Evolutionary conservation across 352 stramenopile genomes (phyloP).

Genomic region (Phytopythium boreale): DNA sequence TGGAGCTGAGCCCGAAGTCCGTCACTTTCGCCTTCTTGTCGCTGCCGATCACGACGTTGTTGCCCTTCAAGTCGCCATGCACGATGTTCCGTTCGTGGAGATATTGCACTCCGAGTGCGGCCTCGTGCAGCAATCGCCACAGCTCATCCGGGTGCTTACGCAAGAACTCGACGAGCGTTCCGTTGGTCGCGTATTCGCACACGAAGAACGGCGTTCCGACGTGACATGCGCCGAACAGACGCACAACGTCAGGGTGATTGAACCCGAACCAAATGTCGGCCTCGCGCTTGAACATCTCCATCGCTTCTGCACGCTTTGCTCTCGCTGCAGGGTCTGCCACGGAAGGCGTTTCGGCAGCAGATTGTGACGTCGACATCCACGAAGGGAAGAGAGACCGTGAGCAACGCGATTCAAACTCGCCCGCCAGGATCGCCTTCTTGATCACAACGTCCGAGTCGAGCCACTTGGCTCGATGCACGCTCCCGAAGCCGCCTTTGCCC

Average conservation of each 20-base stretch:
- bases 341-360: not conserved
- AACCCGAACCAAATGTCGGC: constrained; percentile 28
- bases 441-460: constrained; percentile 12
- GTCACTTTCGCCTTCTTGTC: constrained; percentile 27
- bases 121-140: constrained; percentile 21
- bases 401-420: not conserved
- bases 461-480: not conserved
- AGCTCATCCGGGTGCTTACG: constrained; percentile 20
- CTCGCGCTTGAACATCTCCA: constrained; percentile 22
- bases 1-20: constrained; percentile 25
- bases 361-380: constrained; percentile 1
- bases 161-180: constrained; percentile 16
- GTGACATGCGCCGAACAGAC: constrained; percentile 31
- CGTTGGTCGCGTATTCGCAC: constrained; percentile 23
- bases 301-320: constrained; percentile 7
- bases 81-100: constrained; percentile 26
- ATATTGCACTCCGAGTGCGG: constrained; percentile 28
- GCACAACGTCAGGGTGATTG: constrained; percentile 24
- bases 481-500: not conserved
- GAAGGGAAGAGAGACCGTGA: constrained; percentile 3
- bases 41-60: constrained; percentile 29
- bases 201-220: constrained; percentile 27
- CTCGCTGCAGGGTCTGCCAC: not conserved
- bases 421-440: constrained; percentile 13
- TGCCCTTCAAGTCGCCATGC: constrained; percentile 35